Evolutionary conservation across 192 early-diverging fungal species (phyloP), one percentile per base, ranked within the genome.

Genomic region (Podila epigama): DNA sequence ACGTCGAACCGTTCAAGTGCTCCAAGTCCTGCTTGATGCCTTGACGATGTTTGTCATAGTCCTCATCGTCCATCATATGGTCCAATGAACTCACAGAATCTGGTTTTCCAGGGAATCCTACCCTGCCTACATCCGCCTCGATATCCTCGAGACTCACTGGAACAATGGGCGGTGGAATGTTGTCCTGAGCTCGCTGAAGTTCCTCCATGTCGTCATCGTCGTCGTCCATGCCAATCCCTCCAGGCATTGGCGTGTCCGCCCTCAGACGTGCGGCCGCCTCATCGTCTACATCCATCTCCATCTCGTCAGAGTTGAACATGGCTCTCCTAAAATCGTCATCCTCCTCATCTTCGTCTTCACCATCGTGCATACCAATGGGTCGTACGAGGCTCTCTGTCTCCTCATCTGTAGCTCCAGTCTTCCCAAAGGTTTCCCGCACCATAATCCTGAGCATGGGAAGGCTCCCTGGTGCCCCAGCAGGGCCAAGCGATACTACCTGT

Each of bases 281-380:
- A 25, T 77, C 73, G 1, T 77, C 73, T 10, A 60, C 73, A 54
- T 77, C 73, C 44, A 77, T n/a, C 50, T 77, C 66, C 73, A 77
- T 77, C 39, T 77, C 73, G 20, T 77, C 73, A 7, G 73, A 77
- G 55, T 68, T 77, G 39, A 68, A 77, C 73, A 77, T 77, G 2
- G 73, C 73, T 22, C 73, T 56, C 18, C 73, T 68, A 29, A 68
- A 77, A 5, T 77, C 73, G 18, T 77, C 73, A 9, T 77, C 73
- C 7, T 77, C 73, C 5, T 77, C 73, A 48, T 68, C 60, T 29
- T 77, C 66, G 22, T 77, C 73, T 16, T 77, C 73, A 22, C 73
- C 73, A 35, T 77, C 73, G 42, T 77, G 73, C 73, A 77, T 77
- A 3, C 55, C 73, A 29, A 63, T 35, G 20, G 57, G 73, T 3